phyloP scores from a whole-genome alignment of 1,139 yeast species.

The Pichiaceae sp. region DNA sequence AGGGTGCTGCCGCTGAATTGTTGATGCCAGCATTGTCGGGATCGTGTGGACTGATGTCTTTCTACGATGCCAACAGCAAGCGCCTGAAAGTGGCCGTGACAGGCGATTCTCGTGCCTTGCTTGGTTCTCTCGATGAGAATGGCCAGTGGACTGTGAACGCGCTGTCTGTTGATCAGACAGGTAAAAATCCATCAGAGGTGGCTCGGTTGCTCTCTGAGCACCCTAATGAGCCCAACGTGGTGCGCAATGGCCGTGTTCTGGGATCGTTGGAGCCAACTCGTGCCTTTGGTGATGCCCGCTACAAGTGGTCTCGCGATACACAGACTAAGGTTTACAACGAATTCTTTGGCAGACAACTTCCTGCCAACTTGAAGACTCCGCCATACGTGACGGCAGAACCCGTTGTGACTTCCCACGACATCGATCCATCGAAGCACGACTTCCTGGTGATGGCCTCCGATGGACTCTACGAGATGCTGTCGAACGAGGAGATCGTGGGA shows the following conservation, averaged over 20 bases:
- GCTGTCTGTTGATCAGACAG: slow-evolving; percentile 88
- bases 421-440: slow-evolving; percentile 65
- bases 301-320: slow-evolving; percentile 69
- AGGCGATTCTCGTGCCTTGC: slow-evolving; percentile 90
- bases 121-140: slow-evolving; percentile 59
- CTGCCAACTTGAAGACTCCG: slow-evolving; percentile 74
- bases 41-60: slow-evolving; percentile 82
- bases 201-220: slow-evolving; percentile 79
- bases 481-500: slow-evolving; percentile 89
- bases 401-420: slow-evolving; percentile 73
- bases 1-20: slow-evolving; percentile 60
- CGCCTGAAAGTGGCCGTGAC: slow-evolving; percentile 85
- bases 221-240: slow-evolving; percentile 80
- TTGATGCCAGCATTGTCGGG: slow-evolving; percentile 94
- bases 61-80: slow-evolving; percentile 71
- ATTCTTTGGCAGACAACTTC: slow-evolving; percentile 78
- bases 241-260: slow-evolving; percentile 80
- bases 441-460: slow-evolving; percentile 92
- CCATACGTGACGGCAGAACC: slow-evolving; percentile 98
- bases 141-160: slow-evolving; percentile 86
- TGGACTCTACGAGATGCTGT: slow-evolving; percentile 85
- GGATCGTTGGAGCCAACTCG: slow-evolving; percentile 96
- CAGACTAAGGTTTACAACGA: slow-evolving; percentile 69
- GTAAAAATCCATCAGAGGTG: slow-evolving; percentile 82
- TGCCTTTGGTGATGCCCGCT: slow-evolving; percentile 96